A percentile compares a stretch with the other conserved stretches of the same genome.
Conservation (phyloP, 805 yeast species). For the Kodamaea hsintzibuensis region DNA sequence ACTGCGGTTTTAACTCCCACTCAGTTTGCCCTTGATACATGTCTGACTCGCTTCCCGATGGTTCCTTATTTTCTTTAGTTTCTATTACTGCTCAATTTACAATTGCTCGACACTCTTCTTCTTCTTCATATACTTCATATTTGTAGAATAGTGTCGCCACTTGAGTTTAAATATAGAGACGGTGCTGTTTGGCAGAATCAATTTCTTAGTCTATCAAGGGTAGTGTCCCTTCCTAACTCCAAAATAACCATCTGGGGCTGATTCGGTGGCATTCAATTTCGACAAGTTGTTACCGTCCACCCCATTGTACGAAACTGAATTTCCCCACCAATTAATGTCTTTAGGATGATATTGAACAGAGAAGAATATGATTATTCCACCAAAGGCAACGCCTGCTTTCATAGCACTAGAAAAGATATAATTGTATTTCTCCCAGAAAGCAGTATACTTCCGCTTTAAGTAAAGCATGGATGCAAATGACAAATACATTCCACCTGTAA, state of each 20-base stretch:
- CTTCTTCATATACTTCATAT: no score
- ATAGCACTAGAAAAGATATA: conserved; percentile 32
- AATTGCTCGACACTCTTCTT: no score
- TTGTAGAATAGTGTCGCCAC: no score
- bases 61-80: background rate
- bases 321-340: conserved; percentile 33
- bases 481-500: conserved; percentile 29
- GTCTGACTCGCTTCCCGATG: no score
- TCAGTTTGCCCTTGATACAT: no score
- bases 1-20: background rate
- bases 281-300: conserved; percentile 41
- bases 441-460: conserved; percentile 25
- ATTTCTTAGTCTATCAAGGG: no score
- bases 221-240: conserved; percentile 32
- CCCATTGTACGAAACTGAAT: conserved; percentile 31
- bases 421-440: conserved; percentile 41
- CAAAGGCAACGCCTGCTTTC: conserved; percentile 36
- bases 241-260: conserved; percentile 38
- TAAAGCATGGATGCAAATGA: conserved; percentile 29
- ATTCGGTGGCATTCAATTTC: conserved; percentile 18
- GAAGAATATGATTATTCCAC: conserved; percentile 36
- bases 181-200: no score
- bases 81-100: no score
- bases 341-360: conserved; percentile 36
- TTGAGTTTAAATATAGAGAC: background rate